Evolutionary conservation across 78 protist genomes (phyloP).

Genomic region (Neovahlkampfia damariscottae): DNA sequence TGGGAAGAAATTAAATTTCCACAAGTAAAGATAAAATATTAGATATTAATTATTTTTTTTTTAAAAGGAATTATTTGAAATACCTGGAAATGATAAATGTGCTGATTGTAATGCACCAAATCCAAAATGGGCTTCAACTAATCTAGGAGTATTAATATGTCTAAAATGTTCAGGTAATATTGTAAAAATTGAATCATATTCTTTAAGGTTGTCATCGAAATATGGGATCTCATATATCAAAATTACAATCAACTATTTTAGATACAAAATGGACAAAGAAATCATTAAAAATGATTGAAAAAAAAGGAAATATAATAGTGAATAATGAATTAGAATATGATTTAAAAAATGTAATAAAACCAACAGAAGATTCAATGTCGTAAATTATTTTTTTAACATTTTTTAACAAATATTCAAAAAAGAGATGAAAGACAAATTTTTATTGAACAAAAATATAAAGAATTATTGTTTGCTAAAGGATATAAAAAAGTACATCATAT

Average conservation of each 20-base stretch:
- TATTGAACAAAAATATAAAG: no score
- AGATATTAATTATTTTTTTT: no score
- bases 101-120: conserved; percentile 67
- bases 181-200: no score
- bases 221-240: conserved; percentile 46
- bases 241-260: conserved; percentile 59
- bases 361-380: no score
- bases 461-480: no score
- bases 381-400: no score
- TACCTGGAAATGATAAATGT: conserved; percentile 32
- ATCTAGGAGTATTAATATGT: conserved; percentile 71
- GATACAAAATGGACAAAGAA: conserved; percentile 63
- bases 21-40: no score
- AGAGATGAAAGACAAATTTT: no score
- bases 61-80: neutral
- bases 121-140: conserved; percentile 72
- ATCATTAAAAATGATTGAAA: conserved; percentile 40
- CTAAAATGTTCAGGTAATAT: conserved; percentile 63
- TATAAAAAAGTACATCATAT: no score
- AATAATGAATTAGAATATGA: conserved; percentile 13
- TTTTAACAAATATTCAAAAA: no score
- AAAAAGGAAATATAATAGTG: conserved; percentile 42
- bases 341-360: no score
- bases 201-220: conserved; percentile 24
- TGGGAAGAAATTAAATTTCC: no score